These are phyloP conservation scores for Diaporthe caulivora DNA, from an alignment of 2,329 filamentous ascomycete genomes.

Conservation along the genomic window DNA sequence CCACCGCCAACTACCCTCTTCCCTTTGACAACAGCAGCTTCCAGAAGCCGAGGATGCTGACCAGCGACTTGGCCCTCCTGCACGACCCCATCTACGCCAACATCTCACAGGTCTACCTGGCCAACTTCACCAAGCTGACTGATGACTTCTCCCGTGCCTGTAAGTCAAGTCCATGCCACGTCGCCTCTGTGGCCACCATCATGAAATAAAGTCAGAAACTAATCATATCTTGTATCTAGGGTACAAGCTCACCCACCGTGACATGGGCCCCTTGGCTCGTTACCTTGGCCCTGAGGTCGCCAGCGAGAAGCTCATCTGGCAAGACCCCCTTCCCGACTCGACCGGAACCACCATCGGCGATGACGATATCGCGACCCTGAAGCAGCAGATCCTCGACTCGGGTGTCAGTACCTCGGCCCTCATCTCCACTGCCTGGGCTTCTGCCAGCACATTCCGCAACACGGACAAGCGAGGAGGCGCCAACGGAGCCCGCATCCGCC, in stretches of 20 bases:
- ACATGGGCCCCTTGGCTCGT: constrained; percentile 75
- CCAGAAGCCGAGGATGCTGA: constrained; percentile 78
- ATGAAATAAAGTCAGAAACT: not conserved
- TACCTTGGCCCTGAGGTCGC: constrained; percentile 81
- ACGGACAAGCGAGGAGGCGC: constrained; percentile 83
- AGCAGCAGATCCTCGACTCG: constrained; percentile 72
- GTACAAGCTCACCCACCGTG: constrained; percentile 83
- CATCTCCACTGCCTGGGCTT: constrained; percentile 74
- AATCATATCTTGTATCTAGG: not conserved
- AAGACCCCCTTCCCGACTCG: constrained; percentile 74
- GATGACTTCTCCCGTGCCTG: constrained; percentile 79
- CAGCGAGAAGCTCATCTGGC: constrained; percentile 74
- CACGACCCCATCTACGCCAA: constrained; percentile 78
- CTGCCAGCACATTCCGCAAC: constrained; percentile 76
- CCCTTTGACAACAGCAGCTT: constrained; percentile 76
- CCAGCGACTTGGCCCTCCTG: constrained; percentile 77
- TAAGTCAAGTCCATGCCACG: not conserved
- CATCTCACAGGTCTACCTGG: constrained; percentile 75
- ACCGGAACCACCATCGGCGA: constrained; percentile 68
- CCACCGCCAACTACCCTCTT: constrained; percentile 74
- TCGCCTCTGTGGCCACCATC: no score
- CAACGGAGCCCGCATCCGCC: constrained; percentile 80
- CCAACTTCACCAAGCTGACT: constrained; percentile 73
- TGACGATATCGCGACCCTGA: constrained; percentile 69
- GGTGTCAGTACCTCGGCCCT: constrained; percentile 70